These are phyloP conservation scores for Teunomyces pallodes DNA, from an alignment of 805 yeast species.

Conservation along the genomic window DNA sequence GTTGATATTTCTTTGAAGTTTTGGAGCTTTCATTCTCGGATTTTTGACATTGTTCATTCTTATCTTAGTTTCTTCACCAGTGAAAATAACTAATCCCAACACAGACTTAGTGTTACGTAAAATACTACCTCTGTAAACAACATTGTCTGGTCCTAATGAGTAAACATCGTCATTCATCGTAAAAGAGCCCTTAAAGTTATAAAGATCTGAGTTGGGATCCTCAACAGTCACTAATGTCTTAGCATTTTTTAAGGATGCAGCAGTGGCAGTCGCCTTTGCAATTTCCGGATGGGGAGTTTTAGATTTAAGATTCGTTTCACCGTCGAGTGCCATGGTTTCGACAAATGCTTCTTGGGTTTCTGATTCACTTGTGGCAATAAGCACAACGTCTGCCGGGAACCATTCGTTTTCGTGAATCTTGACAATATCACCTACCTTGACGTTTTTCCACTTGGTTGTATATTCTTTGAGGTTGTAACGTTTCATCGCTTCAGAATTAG, in stretches of 20 bases:
- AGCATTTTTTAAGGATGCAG: conserved; percentile 48
- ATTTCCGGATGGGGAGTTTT: conserved; percentile 66
- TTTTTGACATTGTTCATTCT: conserved; percentile 91
- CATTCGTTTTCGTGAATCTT: conserved; percentile 77
- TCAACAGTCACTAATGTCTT: conserved; percentile 65
- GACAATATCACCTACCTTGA: conserved; percentile 86
- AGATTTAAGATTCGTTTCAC: conserved; percentile 89
- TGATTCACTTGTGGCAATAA: conserved; percentile 59
- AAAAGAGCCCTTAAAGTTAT: conserved; percentile 84
- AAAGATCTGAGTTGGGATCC: conserved; percentile 89
- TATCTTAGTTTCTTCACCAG: conserved; percentile 95
- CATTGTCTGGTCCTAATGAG: conserved; percentile 76
- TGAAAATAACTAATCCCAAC: conserved; percentile 80
- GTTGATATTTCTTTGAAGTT: conserved; percentile 80
- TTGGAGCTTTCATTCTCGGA: conserved; percentile 91
- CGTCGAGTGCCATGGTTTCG: conserved; percentile 97
- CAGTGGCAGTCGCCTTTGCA: conserved; percentile 48
- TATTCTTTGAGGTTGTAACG: conserved; percentile 34
- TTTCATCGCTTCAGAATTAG: conserved; percentile 18
- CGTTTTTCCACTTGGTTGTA: conserved; percentile 61
- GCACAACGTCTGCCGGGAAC: conserved; percentile 87
- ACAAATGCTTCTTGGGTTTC: conserved; percentile 68
- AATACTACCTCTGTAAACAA: conserved; percentile 88
- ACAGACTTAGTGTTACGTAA: conserved; percentile 76
- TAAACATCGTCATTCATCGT: conserved; percentile 35